Conservation (phyloP, 78 protist genomes). For the Polysphondylium violaceum region DNA sequence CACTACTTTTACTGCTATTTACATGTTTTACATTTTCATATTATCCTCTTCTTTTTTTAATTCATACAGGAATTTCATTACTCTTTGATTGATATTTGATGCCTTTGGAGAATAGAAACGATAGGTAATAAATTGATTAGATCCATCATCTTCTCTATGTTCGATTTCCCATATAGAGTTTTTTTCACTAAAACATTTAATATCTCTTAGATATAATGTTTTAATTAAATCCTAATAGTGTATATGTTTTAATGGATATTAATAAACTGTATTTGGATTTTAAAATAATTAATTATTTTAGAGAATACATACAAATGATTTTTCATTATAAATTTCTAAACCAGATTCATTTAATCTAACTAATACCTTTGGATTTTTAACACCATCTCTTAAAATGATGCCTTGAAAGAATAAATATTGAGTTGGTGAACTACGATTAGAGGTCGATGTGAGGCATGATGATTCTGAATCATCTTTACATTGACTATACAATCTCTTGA, state of each 20-base stretch:
- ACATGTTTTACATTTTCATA: too few relatives aligned
- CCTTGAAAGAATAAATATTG: background rate
- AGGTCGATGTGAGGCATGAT: too few relatives aligned
- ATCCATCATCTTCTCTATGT: background rate
- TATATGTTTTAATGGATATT: background rate
- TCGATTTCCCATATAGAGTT: slow-evolving; percentile 4
- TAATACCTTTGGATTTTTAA: background rate
- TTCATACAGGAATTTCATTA: slow-evolving; percentile 3
- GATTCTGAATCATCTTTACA: background rate
- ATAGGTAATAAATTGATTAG: background rate
- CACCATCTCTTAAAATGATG: background rate
- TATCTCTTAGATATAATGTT: slow-evolving; percentile 1
- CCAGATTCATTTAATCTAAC: background rate
- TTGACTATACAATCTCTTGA: background rate
- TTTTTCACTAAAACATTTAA: background rate
- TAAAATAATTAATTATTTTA: too few relatives aligned
- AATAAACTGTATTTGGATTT: too few relatives aligned
- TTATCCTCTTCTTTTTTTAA: background rate
- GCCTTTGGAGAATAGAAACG: slow-evolving; percentile 1
- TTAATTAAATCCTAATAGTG: background rate
- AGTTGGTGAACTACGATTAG: too few relatives aligned
- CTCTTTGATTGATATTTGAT: background rate
- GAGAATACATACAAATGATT: background rate
- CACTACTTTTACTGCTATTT: too few relatives aligned
- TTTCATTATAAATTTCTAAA: background rate